Conservation (phyloP, 371 early-diverging fungal species). For the Basidiobolus meristosporus region DNA sequence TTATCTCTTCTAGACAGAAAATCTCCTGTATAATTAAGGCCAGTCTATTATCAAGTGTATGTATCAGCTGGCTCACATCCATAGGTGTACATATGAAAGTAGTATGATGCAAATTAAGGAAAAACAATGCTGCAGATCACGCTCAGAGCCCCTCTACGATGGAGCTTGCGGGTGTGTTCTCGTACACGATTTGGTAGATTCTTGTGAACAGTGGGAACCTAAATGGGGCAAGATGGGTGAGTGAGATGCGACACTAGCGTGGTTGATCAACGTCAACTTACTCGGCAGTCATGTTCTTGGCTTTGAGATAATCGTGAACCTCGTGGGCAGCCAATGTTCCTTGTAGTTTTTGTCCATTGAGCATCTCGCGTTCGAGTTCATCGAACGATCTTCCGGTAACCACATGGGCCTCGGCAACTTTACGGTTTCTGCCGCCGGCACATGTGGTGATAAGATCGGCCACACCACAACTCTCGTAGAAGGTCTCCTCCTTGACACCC, state of each 20-base stretch:
- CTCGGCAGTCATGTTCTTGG: slow-evolving; percentile 33
- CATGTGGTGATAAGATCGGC: slow-evolving; percentile 90
- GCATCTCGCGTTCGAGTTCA: slow-evolving; percentile 68
- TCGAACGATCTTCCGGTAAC: slow-evolving; percentile 76
- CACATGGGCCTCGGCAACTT: slow-evolving; percentile 81
- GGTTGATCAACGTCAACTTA: slow-evolving; percentile 27
- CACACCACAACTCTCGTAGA: slow-evolving; percentile 93
- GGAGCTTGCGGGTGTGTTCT: not conserved
- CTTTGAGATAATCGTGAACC: slow-evolving; percentile 59
- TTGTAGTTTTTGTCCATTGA: slow-evolving; percentile 97
- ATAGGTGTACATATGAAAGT: too few relatives aligned
- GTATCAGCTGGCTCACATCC: too few relatives aligned
- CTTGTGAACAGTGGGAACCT: slow-evolving; percentile 4
- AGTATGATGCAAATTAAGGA: too few relatives aligned
- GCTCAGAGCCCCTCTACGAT: not conserved
- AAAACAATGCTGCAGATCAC: not conserved
- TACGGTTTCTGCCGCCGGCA: slow-evolving; percentile 91
- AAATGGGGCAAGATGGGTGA: not conserved
- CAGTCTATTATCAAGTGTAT: too few relatives aligned
- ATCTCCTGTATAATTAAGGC: too few relatives aligned
- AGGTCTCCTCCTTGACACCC: slow-evolving; percentile 66
- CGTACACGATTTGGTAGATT: slow-evolving; percentile 3
- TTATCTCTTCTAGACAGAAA: too few relatives aligned
- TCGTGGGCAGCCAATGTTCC: slow-evolving; percentile 87
- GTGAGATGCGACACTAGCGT: not conserved